phyloP scores from a whole-genome alignment of 2,329 filamentous ascomycete genomes.

The Monosporascus cannonballus region DNA sequence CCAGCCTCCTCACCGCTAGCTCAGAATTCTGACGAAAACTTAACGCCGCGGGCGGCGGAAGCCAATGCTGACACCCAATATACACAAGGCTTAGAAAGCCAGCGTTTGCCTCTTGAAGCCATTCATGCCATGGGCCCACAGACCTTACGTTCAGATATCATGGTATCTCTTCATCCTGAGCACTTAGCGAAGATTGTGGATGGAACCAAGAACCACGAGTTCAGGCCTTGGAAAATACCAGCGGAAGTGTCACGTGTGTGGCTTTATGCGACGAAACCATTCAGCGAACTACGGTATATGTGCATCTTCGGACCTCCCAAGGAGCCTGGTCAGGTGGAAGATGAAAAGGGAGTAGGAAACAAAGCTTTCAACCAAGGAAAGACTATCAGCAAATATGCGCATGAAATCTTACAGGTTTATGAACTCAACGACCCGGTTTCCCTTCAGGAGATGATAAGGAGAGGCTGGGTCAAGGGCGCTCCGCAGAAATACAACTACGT shows the following conservation, averaged over 20 bases:
- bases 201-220: slow-evolving; percentile 48
- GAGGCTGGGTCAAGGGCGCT: slow-evolving; percentile 46
- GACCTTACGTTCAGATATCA: slow-evolving; percentile 35
- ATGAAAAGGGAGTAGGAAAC: slow-evolving; percentile 42
- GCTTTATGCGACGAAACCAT: slow-evolving; percentile 48
- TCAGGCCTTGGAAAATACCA: slow-evolving; percentile 50
- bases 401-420: slow-evolving; percentile 52
- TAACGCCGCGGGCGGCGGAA: slow-evolving; percentile 9
- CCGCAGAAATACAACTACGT: slow-evolving; percentile 49
- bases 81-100: slow-evolving; percentile 25
- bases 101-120: slow-evolving; percentile 24
- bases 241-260: slow-evolving; percentile 52
- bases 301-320: slow-evolving; percentile 44
- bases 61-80: slow-evolving; percentile 8
- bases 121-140: slow-evolving; percentile 30
- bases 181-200: slow-evolving; percentile 43
- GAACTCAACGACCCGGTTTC: slow-evolving; percentile 55
- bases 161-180: slow-evolving; percentile 51
- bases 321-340: slow-evolving; percentile 40
- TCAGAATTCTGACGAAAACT: slow-evolving; percentile 5
- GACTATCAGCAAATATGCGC: slow-evolving; percentile 37
- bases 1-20: slow-evolving; percentile 7
- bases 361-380: slow-evolving; percentile 41
- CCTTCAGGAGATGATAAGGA: slow-evolving; percentile 43
- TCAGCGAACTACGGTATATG: slow-evolving; percentile 51